Conservation (phyloP, 352 stramenopile genomes). For the Globisporangium alternatum region DNA sequence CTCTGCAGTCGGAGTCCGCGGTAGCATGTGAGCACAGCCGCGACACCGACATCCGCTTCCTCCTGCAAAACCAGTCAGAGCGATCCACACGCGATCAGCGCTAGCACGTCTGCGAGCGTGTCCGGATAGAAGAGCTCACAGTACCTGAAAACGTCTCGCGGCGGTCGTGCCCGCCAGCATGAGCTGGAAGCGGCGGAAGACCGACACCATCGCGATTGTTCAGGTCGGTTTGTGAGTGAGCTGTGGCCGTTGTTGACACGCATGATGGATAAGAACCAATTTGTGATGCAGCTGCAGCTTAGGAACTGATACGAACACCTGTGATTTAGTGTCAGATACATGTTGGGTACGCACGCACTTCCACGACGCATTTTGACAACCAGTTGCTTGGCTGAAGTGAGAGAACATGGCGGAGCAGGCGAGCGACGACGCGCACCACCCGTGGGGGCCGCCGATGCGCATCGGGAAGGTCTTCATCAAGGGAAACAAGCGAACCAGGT, state of each 20-base stretch:
- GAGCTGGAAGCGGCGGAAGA: conserved; percentile 76
- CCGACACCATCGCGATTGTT: conserved; percentile 45
- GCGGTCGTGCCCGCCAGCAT: conserved; percentile 74
- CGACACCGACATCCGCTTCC: conserved; percentile 75
- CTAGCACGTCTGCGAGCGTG: no score
- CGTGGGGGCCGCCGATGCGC: conserved; percentile 76
- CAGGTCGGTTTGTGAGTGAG: neutral
- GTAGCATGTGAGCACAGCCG: conserved; percentile 77
- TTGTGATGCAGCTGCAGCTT: no score
- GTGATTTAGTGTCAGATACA: no score
- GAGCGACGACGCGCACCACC: conserved; percentile 40
- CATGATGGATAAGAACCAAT: neutral
- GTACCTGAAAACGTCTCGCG: conserved; percentile 78
- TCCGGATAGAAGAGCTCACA: neutral
- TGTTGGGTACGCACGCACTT: no score
- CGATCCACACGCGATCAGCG: neutral
- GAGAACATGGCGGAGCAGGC: conserved; percentile 12
- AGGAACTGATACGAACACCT: no score
- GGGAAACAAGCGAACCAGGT: conserved; percentile 87
- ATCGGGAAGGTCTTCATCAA: conserved; percentile 87
- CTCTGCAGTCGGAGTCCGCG: conserved; percentile 54
- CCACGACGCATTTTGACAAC: conserved; percentile 2
- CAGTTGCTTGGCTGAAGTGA: neutral
- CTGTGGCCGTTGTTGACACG: neutral
- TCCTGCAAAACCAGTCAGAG: conserved; percentile 37